phyloP scores from a whole-genome alignment of 306 rosid species.

The Alnus glutinosa region DNA sequence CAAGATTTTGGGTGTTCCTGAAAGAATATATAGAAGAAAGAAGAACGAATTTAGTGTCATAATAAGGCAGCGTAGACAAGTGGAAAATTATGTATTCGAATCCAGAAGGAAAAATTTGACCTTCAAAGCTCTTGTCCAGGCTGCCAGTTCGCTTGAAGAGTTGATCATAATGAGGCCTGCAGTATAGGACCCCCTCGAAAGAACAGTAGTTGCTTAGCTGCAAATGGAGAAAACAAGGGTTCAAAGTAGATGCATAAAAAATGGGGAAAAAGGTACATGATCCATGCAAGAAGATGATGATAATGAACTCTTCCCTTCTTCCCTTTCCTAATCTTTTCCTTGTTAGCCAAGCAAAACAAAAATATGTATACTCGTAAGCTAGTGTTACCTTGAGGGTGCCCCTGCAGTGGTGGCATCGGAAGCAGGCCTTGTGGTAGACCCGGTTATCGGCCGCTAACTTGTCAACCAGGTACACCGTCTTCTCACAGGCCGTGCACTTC shows the following conservation, averaged over 20 bases:
- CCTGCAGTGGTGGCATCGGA: slow-evolving; percentile 87
- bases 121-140: slow-evolving; percentile 81
- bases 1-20: slow-evolving; percentile 68
- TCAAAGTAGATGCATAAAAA: not conserved
- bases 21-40: slow-evolving; percentile 16
- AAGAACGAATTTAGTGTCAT: not conserved
- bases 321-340: not conserved
- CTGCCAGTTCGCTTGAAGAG: slow-evolving; percentile 89
- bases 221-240: slow-evolving; percentile 15
- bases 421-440: slow-evolving; percentile 73
- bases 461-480: slow-evolving; percentile 75
- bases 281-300: not conserved
- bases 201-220: slow-evolving; percentile 84
- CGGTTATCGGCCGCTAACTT: slow-evolving; percentile 63
- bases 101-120: slow-evolving; percentile 21
- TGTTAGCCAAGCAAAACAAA: not conserved
- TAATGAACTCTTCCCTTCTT: not conserved
- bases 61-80: not conserved
- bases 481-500: slow-evolving; percentile 67
- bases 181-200: slow-evolving; percentile 81
- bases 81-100: not conserved
- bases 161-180: slow-evolving; percentile 93
- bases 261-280: not conserved
- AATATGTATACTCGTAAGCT: too few relatives aligned
- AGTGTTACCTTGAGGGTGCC: slow-evolving; percentile 66